Base-by-base conservation (phyloP, 2,329 filamentous ascomycete species). In the Ceratocystis lukuohia region DNA sequence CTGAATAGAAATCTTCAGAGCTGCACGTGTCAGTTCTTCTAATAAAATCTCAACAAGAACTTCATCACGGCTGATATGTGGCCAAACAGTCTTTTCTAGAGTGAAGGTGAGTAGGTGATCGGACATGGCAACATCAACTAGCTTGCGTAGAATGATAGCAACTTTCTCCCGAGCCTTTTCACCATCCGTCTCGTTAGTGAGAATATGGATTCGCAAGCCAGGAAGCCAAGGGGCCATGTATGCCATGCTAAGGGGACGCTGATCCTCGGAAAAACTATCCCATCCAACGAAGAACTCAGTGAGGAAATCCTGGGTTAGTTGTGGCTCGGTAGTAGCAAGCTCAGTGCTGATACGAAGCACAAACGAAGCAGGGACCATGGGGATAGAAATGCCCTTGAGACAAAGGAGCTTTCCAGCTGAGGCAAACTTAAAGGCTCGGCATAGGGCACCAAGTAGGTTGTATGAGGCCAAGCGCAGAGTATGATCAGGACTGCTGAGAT, bases 241-340 rank as follows among this genome's bases (percentile, higher is more conserved):
- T 5, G 84, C 82, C 37, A 88, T 77, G 70, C 84, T 86, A 28
- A 88, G 72, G 0, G 85, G 83, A 70, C 86, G 84, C 71, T 88
- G 86, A 66, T 87, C 82, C 44, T 86, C 82, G 0, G 83, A 80
- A 70, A 88, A 85, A 71, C 84, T 87, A 70, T 87, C 84, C 86
- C 86, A 88, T 20, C 85, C 84, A 28, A 87, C 84, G 67, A 88
- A 88, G 71, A 88, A 88, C 71, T 88, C 86, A n/a, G 85, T 87
- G 48, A 88, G 71, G 70, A 88, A 88, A 71, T 88, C 86, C 6
- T 80, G 81, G 0, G 86, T 88, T 6, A 88, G 77, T 70, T 87
- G 85, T 25, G 86, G 84, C 71, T 88, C 85, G 22, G 84, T 80
- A 37, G 77, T 74, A 7, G 86, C 85, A 17, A 88, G 76, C 68